Conservation (phyloP, 129 eudicot genomes). For the Chrysanthemum makinoi region DNA sequence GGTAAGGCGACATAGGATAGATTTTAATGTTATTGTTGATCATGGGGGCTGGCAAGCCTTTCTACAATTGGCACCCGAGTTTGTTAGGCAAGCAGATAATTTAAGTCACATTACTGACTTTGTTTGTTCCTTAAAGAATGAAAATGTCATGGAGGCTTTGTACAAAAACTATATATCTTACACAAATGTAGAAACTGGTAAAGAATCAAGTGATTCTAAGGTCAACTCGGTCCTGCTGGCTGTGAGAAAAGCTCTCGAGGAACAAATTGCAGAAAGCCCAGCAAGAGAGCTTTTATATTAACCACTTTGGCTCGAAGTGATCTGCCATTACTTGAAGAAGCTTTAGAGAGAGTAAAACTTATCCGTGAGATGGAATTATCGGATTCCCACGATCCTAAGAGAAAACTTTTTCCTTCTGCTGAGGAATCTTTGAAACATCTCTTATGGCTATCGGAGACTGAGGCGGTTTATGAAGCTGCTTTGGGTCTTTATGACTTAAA, state of each 20-base stretch:
- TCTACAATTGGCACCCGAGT: constrained; percentile 63
- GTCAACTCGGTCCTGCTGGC: constrained; percentile 62
- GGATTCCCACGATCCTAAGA: constrained; percentile 42
- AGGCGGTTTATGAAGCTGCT: constrained; percentile 95
- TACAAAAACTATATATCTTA: constrained; percentile 55
- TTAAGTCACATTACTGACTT: constrained; percentile 78
- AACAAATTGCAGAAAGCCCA: constrained; percentile 56
- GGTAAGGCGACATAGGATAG: constrained; percentile 92
- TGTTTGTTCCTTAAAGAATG: constrained; percentile 76
- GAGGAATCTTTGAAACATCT: constrained; percentile 94
- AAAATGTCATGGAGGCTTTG: constrained; percentile 72
- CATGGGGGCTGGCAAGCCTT: constrained; percentile 78
- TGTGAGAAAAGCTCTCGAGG: constrained; percentile 85
- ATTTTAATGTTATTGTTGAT: constrained; percentile 83
- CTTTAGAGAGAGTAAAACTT: constrained; percentile 69
- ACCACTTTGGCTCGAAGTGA: constrained; percentile 94
- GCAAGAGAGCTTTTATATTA: constrained; percentile 88
- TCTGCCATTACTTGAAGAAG: constrained; percentile 93
- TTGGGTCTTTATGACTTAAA: constrained; percentile 92
- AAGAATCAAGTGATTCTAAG: constrained; percentile 37
- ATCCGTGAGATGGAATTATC: constrained; percentile 78
- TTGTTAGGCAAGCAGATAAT: constrained; percentile 80
- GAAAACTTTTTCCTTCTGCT: constrained; percentile 62
- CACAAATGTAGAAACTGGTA: constrained; percentile 35
- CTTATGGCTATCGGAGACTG: constrained; percentile 85